phyloP scores from a whole-genome alignment of 75 land plant genomes.

The Cupressus sempervirens region DNA sequence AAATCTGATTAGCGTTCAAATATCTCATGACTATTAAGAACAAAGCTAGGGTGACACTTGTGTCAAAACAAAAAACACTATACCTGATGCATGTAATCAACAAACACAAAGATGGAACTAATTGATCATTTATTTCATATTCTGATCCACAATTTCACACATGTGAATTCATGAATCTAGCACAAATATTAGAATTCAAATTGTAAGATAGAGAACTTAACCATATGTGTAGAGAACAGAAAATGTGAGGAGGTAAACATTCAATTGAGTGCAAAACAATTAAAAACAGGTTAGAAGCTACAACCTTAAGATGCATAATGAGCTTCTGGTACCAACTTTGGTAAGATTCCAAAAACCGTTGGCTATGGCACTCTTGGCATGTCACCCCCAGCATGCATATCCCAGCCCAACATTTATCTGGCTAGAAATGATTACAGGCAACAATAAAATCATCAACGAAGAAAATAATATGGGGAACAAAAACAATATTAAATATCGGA shows the following conservation, averaged over 20 bases:
- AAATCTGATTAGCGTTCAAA: background rate
- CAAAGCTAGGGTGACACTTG: background rate
- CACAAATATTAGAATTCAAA: background rate
- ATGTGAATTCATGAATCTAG: background rate
- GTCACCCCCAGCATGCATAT: slow-evolving; percentile 78
- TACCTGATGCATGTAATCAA: background rate
- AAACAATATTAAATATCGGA: background rate
- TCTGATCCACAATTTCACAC: background rate
- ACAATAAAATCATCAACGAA: background rate
- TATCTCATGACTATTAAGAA: background rate
- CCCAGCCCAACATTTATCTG: slow-evolving; percentile 85
- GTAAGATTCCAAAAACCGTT: slow-evolving; percentile 69
- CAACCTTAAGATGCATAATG: slow-evolving; percentile 66
- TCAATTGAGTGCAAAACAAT: background rate
- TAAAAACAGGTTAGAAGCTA: background rate
- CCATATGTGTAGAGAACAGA: background rate
- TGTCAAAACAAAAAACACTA: background rate
- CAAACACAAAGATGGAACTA: background rate
- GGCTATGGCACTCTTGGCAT: slow-evolving; percentile 57
- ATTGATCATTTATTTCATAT: background rate
- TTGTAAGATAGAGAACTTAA: background rate
- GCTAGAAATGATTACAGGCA: slow-evolving; percentile 28
- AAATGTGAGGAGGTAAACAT: background rate
- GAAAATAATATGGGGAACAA: background rate
- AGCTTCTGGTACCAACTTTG: slow-evolving; percentile 68